Conservation (phyloP, 192 early-diverging fungal genomes). For the Podila clonocystis region DNA sequence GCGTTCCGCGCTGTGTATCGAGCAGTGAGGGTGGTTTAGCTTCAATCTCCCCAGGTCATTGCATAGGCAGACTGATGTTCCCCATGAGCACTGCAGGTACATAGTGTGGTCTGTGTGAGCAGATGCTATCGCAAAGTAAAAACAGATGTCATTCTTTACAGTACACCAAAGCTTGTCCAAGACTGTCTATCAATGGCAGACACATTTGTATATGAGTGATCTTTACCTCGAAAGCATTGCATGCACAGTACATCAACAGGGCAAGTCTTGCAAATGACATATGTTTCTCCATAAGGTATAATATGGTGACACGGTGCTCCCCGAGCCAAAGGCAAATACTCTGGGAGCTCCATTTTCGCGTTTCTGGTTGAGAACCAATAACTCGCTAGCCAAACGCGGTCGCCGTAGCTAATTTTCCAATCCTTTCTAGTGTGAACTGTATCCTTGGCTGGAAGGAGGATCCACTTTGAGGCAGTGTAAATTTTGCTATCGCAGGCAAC, state of each 20-base stretch:
- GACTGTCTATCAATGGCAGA: background rate
- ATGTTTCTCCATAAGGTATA: conserved; percentile 41
- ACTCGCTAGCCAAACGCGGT: conserved; percentile 32
- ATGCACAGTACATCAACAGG: conserved; percentile 31
- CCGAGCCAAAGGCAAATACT: conserved; percentile 26
- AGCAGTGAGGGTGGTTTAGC: conserved; percentile 16
- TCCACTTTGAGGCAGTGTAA: conserved; percentile 47
- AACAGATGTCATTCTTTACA: background rate
- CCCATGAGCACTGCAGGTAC: conserved; percentile 50
- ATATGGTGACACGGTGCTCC: conserved; percentile 36
- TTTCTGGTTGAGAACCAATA: conserved; percentile 47
- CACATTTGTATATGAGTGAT: background rate
- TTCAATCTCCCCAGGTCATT: conserved; percentile 7
- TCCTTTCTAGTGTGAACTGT: conserved; percentile 16
- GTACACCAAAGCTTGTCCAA: background rate
- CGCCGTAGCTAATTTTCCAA: conserved; percentile 33
- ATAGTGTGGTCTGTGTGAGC: conserved; percentile 35
- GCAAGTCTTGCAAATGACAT: conserved; percentile 44
- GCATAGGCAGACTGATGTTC: conserved; percentile 27
- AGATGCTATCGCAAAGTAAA: conserved; percentile 14
- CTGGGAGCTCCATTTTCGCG: conserved; percentile 32
- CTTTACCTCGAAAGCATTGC: conserved; percentile 44
- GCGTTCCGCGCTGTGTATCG: conserved; percentile 22
- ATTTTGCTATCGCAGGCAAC: conserved; percentile 46
- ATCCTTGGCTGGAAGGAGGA: conserved; percentile 40